Conservation (phyloP, 2,329 filamentous ascomycete species). For the Colletotrichum cordylinicola region DNA sequence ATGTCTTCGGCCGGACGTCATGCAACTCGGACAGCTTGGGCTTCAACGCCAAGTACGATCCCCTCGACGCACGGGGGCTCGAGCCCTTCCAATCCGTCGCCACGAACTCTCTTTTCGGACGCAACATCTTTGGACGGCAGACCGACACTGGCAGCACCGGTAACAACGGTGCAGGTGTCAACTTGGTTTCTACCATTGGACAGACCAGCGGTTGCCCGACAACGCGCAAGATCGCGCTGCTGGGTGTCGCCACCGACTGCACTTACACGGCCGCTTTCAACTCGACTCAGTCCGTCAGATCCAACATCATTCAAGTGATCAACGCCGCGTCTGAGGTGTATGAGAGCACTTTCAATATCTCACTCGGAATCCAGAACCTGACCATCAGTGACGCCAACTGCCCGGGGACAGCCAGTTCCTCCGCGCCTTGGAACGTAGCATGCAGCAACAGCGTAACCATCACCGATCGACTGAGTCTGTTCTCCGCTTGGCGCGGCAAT, state of each 20-base stretch:
- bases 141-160: constrained; percentile 71
- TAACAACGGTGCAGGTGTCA: constrained; percentile 81
- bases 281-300: constrained; percentile 65
- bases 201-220: constrained; percentile 83
- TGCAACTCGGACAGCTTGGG: constrained; percentile 78
- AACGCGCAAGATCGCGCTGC: constrained; percentile 88
- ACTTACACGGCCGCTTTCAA: constrained; percentile 80
- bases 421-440: constrained; percentile 82
- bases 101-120: constrained; percentile 72
- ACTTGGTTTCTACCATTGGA: constrained; percentile 80
- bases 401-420: constrained; percentile 68
- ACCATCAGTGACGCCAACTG: constrained; percentile 79
- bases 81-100: constrained; percentile 65
- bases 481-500: constrained; percentile 86
- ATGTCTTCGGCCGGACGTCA: constrained; percentile 45
- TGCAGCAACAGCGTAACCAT: constrained; percentile 72
- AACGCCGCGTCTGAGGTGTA: constrained; percentile 88
- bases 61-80: constrained; percentile 48
- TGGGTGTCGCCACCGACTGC: constrained; percentile 94
- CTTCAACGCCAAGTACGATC: constrained; percentile 78
- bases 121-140: constrained; percentile 76
- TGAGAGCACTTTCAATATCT: constrained; percentile 93
- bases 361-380: constrained; percentile 86
- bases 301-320: constrained; percentile 82
- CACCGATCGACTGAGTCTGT: constrained; percentile 80